Percentiles rank a stretch among this genome's conserved stretches.
Evolutionary conservation across 495 filamentous ascomycete species (phyloP).

Genomic region (Bacidia gigantensis): DNA sequence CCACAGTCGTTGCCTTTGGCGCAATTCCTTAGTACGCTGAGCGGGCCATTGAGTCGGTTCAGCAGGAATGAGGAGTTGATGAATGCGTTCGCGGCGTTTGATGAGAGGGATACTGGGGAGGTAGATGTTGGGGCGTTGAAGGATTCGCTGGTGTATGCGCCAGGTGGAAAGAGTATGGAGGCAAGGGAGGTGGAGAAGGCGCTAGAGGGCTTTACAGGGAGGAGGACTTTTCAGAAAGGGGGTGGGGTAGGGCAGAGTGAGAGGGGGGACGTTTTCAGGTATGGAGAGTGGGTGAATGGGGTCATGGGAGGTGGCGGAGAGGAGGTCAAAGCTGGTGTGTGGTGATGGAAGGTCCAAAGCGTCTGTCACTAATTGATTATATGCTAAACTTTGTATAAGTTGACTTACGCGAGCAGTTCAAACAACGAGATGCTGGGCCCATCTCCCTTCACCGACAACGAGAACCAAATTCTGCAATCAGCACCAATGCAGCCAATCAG

Average conservation of each 20-base stretch:
- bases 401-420: background rate
- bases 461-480: background rate
- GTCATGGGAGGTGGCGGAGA: constrained; percentile 27
- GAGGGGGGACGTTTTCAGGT: constrained; percentile 61
- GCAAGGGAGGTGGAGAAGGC: constrained; percentile 71
- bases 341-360: too few species aligned
- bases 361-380: background rate
- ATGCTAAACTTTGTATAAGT: background rate
- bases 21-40: constrained; percentile 65
- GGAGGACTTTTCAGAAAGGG: constrained; percentile 52
- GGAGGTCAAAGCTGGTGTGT: constrained; percentile 19
- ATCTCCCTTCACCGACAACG: too few species aligned
- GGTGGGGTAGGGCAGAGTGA: constrained; percentile 28
- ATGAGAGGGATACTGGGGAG: constrained; percentile 88
- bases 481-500: background rate
- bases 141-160: constrained; percentile 69
- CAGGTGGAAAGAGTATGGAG: constrained; percentile 60
- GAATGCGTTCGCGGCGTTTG: constrained; percentile 85
- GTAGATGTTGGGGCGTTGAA: constrained; percentile 71
- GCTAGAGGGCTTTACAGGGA: constrained; percentile 68
- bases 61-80: constrained; percentile 63
- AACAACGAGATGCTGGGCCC: too few species aligned
- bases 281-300: constrained; percentile 58
- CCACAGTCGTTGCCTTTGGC: constrained; percentile 66
- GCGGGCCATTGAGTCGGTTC: constrained; percentile 53